Conservation (phyloP, 148 eudicot genomes). For the Rhododendron simsii region DNA sequence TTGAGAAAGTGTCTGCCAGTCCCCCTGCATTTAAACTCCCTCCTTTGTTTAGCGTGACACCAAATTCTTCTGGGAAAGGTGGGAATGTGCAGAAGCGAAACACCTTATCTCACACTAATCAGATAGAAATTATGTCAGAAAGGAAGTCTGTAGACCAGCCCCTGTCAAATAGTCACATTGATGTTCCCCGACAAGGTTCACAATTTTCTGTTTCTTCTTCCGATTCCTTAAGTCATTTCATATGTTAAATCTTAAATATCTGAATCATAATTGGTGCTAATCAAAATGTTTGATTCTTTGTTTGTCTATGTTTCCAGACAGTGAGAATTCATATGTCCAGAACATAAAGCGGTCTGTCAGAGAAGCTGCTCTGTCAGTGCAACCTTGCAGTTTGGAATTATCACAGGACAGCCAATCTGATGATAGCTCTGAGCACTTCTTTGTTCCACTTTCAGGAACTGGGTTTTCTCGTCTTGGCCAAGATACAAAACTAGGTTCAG, state of each 20-base stretch:
- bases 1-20: conserved; percentile 71
- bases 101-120: conserved; percentile 39
- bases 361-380: conserved; percentile 85
- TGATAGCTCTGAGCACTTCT: conserved; percentile 96
- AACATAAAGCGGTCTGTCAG: conserved; percentile 85
- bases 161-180: conserved; percentile 34
- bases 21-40: conserved; percentile 85
- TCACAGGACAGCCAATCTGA: conserved; percentile 83
- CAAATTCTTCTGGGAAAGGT: conserved; percentile 73
- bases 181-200: conserved; percentile 54
- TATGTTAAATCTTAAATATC: background rate
- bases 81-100: conserved; percentile 58
- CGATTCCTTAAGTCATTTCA: background rate
- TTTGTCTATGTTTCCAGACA: conserved; percentile 37
- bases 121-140: conserved; percentile 43
- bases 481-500: conserved; percentile 47
- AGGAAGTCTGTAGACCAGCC: conserved; percentile 44
- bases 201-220: background rate
- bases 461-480: conserved; percentile 58
- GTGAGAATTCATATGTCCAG: conserved; percentile 56
- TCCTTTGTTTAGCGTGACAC: conserved; percentile 79
- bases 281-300: background rate
- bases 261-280: background rate
- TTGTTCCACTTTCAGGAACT: conserved; percentile 74
- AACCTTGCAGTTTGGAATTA: conserved; percentile 53